Base-by-base conservation (phyloP, 1,284 basidiomycete species). In the Laetiporus sulphureus region DNA sequence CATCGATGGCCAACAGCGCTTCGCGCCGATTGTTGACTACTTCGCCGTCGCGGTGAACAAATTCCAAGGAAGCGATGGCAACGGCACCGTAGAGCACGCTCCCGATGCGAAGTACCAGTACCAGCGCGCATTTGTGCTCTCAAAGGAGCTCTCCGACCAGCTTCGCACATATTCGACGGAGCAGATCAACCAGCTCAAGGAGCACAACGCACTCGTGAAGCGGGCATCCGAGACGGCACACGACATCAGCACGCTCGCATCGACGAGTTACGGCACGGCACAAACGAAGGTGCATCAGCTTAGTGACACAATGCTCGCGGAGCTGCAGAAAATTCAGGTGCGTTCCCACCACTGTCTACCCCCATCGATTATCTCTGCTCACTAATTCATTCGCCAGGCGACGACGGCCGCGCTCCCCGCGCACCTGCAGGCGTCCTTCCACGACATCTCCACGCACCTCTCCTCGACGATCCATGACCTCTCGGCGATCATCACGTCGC, bases 21-120 rank as follows among this genome's bases (percentile, higher is more conserved):
- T 89, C 52, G 61, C 83, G 12, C 85, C 85, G 24, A 67, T 89
- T 40, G 75, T 89, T 21, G 75, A 88, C 57, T 79, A 77, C 52
- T 69, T 88, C 44, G 79, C 80, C 53, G 66, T 64, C 13, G 73
- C 76, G 7, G 72, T 84, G 29, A 69, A 71, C 48, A 75, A 71
- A 32, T 58, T 83, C 32, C 71, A 71, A 42, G 25, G 13, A 13
- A 27, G 8, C 7, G 25, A 27, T 27, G 13, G 25, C 25, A 52
- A 49, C 42, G 50, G 46, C 15, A 51, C 55, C 24, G 52, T 52
- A 36, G 45, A 49, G 6, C 42, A 53, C 4, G 20, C 47, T 6
- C 38, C 57, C 6, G 57, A 56, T 29, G 45, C 56, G 18, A 56
- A 82, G 56, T 84, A 75, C 53, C 86, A 89, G 61, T 85, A 85